Percentiles rank a stretch among this genome's conserved stretches.
Conservation (phyloP, 805 yeast species). For the Candida vaughaniae region DNA sequence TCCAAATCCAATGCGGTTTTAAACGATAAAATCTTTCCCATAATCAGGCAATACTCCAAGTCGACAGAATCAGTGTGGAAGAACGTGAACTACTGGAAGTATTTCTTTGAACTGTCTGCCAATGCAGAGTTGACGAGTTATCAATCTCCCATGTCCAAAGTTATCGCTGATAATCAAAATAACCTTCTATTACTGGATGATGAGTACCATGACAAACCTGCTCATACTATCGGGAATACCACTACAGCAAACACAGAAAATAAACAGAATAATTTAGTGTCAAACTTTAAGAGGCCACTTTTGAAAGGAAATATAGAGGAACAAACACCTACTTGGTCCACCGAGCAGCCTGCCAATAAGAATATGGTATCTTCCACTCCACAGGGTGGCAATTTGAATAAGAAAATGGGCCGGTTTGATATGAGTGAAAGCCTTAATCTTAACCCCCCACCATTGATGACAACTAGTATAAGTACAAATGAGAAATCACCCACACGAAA, state of each 20-base stretch:
- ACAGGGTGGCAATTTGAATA: constrained; percentile 2
- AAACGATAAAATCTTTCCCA: constrained; percentile 66
- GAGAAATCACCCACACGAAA: constrained; percentile 14
- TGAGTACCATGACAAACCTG: constrained; percentile 3
- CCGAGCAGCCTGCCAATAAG: constrained; percentile 19
- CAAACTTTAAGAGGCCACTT: constrained; percentile 18
- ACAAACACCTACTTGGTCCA: constrained; percentile 37
- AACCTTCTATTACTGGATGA: constrained; percentile 19
- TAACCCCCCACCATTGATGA: constrained; percentile 20
- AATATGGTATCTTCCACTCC: constrained; percentile 11
- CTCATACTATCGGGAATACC: background rate
- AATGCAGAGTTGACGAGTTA: constrained; percentile 58
- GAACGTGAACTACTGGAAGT: constrained; percentile 72
- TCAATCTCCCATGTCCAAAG: constrained; percentile 39
- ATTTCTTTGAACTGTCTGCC: constrained; percentile 73
- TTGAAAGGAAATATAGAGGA: constrained; percentile 23
- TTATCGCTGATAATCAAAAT: constrained; percentile 20
- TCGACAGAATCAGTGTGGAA: constrained; percentile 63
- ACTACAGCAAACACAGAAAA: background rate
- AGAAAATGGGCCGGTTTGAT: constrained; percentile 13
- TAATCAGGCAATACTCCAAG: constrained; percentile 56
- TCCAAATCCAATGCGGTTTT: constrained; percentile 66
- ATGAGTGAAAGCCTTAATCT: constrained; percentile 24
- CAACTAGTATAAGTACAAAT: constrained; percentile 9
- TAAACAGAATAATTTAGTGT: background rate